Base-by-base conservation (phyloP, 2,329 filamentous ascomycete genomes). In the Rhynchosporium graminicola region DNA sequence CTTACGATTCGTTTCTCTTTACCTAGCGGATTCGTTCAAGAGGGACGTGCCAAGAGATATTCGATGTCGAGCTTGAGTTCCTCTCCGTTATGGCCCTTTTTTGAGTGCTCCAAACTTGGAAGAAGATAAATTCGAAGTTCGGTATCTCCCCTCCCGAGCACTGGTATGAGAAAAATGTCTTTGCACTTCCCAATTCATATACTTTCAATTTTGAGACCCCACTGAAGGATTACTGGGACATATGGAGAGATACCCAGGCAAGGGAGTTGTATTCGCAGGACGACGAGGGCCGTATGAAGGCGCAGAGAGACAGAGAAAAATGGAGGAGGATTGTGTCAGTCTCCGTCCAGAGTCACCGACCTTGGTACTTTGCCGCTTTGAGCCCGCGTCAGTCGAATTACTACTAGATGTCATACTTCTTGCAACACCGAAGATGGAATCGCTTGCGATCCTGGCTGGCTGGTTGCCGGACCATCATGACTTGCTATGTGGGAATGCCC, bases 251-350 rank as follows among this genome's bases (percentile, higher is more conserved):
- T 45, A 54, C 51, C 3, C n/a, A 54, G 10, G 33, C 33, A 4
- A 6, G n/a, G 15, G 4, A 54, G 8, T 28, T 54, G 8, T 29
- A 40, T 20, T 29, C 51, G 15, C 36, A 33, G n/a, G 51, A 40
- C 13, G n/a, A 54, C 28, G 51, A 38, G 33, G 33, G 36, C 3
- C n/a, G 10, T 40, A 10, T 13, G 36, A 40, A 54, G 36, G 51
- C 51, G 4, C 33, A 42, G 36, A 54, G 20, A 28, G 51, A 42
- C 38, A 33, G 51, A 3, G 28, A 42, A 20, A 52, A 20, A 10
- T 54, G 51, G 51, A 54, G 51, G 51, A 15, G 36, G 26, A 42
- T 54, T 54, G 33, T 54, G 9, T 28, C n/a, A 13, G 33, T 54
- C 13, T 54, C 33, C 26, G 20, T 40, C 4, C n/a, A 31, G 8